Conservation (phyloP, 495 filamentous ascomycete genomes). For the Neurospora cerealis region DNA sequence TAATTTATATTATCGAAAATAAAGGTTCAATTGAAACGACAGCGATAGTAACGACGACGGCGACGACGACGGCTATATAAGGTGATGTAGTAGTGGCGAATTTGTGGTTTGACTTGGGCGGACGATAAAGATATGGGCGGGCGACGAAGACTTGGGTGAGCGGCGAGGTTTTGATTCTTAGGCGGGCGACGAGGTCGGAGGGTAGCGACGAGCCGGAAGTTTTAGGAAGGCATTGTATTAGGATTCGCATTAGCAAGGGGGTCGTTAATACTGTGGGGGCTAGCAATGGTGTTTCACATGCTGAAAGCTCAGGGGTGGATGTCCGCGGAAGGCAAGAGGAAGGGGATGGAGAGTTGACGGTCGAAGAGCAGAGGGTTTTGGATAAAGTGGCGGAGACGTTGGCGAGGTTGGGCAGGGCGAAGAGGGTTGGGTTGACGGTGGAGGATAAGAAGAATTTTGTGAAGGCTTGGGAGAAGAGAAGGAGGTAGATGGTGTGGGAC, state of each 20-base stretch:
- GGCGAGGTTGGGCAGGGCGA: slow-evolving; percentile 83
- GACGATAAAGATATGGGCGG: too few relatives aligned
- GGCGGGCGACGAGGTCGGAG: too few relatives aligned
- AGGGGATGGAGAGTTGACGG: slow-evolving; percentile 33
- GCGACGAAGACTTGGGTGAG: too few relatives aligned
- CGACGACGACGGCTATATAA: too few relatives aligned
- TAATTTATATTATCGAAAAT: too few relatives aligned
- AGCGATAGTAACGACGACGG: too few relatives aligned
- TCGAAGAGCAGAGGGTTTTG: slow-evolving; percentile 51
- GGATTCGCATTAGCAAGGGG: slow-evolving; percentile 76
- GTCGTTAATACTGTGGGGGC: slow-evolving; percentile 34
- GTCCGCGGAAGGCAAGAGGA: slow-evolving; percentile 26
- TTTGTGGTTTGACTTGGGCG: too few relatives aligned
- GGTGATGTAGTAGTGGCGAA: too few relatives aligned
- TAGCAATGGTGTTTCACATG: slow-evolving; percentile 12
- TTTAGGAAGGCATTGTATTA: slow-evolving; percentile 79
- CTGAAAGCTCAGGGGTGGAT: slow-evolving; percentile 23
- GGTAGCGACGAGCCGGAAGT: too few relatives aligned
- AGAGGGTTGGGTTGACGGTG: slow-evolving; percentile 75
- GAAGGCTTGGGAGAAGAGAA: slow-evolving; percentile 38
- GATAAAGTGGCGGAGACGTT: slow-evolving; percentile 75
- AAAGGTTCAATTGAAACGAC: too few relatives aligned
- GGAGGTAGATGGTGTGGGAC: slow-evolving; percentile 8
- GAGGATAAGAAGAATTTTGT: slow-evolving; percentile 78
- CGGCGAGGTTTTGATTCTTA: too few relatives aligned